Evolutionary conservation across 1,284 basidiomycete species (phyloP).

Genomic region (Tranzscheliella williamsii): DNA sequence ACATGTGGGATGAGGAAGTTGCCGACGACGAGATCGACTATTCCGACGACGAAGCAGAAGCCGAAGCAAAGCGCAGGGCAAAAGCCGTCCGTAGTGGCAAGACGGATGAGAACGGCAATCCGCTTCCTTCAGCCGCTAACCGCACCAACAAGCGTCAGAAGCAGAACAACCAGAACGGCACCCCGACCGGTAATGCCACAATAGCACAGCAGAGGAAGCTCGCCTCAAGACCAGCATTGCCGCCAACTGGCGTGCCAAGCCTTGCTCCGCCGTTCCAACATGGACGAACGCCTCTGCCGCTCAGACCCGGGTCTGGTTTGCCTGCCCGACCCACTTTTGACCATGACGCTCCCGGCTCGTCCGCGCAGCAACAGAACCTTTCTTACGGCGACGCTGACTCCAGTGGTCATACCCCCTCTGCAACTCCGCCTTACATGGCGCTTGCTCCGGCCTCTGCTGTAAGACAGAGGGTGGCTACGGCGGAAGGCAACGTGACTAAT

Average conservation of each 20-base stretch:
- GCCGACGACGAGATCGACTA: constrained; percentile 83
- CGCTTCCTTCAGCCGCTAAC: constrained; percentile 3
- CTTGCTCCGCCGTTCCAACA: neutral
- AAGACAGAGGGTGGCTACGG: neutral
- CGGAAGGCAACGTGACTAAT: neutral
- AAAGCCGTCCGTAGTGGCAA: constrained; percentile 51
- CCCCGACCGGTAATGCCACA: too few relatives aligned
- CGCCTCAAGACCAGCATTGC: neutral
- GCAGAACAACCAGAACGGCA: constrained; percentile 6
- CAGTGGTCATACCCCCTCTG: neutral
- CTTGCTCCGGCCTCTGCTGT: too few relatives aligned
- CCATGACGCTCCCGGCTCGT: neutral
- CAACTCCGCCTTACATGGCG: neutral
- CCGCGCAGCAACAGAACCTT: neutral
- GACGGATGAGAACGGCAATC: constrained; percentile 22
- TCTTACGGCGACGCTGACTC: neutral
- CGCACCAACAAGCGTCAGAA: constrained; percentile 31
- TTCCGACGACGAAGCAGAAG: constrained; percentile 85
- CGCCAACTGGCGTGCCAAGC: too few relatives aligned
- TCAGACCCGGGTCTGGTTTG: constrained; percentile 12
- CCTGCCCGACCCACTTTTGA: constrained; percentile 23
- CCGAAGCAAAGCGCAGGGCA: constrained; percentile 66
- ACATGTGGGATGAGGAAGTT: constrained; percentile 85
- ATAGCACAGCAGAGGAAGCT: too few relatives aligned
- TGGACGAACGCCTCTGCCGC: constrained; percentile 7